phyloP scores from a whole-genome alignment of 306 rosid species.

The Ziziphus jujuba region DNA sequence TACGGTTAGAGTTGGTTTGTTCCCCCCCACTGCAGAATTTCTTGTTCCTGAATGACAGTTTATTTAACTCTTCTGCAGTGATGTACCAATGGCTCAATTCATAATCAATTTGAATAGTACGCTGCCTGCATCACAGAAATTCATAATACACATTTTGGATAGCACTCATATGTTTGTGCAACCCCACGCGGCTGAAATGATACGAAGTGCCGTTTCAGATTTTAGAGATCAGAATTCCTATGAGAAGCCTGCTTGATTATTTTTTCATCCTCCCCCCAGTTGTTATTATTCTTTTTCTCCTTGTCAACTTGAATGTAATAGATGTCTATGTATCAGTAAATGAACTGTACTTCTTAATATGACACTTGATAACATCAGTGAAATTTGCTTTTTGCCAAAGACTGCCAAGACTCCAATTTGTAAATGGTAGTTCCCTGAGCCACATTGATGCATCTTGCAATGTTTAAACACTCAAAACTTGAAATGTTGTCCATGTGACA shows the following conservation, averaged over 20 bases:
- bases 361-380: too few species aligned
- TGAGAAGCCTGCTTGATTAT: conserved; percentile 70
- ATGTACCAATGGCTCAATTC: conserved; percentile 93
- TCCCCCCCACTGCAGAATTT: neutral
- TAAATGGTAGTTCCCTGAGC: too few species aligned
- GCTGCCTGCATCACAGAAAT: conserved; percentile 65
- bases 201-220: conserved; percentile 70
- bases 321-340: neutral
- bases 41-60: conserved; percentile 12
- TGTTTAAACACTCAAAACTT: too few species aligned
- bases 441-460: too few species aligned
- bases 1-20: neutral
- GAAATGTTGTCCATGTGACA: too few species aligned
- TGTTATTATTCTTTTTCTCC: neutral
- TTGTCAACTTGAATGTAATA: too few species aligned
- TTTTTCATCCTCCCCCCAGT: neutral
- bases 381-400: too few species aligned
- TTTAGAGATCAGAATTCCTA: conserved; percentile 86
- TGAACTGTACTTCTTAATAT: too few species aligned
- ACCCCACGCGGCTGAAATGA: conserved; percentile 71
- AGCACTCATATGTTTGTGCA: conserved; percentile 85
- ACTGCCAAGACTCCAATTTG: too few species aligned
- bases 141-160: conserved; percentile 81
- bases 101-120: conserved; percentile 74
- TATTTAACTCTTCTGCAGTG: conserved; percentile 52